Base-by-base conservation (phyloP, 495 filamentous ascomycete genomes). In the Annulohypoxylon bovei region DNA sequence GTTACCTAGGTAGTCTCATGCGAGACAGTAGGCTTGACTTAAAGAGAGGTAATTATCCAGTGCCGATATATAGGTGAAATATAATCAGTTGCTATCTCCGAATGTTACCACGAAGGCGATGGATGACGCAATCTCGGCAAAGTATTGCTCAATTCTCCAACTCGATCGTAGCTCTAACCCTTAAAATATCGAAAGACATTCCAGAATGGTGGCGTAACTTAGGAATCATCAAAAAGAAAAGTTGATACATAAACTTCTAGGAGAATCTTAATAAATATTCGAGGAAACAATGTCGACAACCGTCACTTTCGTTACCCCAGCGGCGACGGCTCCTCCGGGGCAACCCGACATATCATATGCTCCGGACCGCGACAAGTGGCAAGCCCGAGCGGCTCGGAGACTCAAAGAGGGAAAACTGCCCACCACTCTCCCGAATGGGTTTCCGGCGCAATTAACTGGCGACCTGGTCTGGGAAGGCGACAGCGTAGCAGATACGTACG, bases 401-500 rank as follows among this genome's bases (percentile, higher is more conserved):
- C 72, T 71, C 8, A 64, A 68, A 57, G 79, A 81, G 22, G 81
- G 79, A 35, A 80, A 69, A 5, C 64, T 87, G 5, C 74, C 78
- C 3, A 79, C 69, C n/a, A 77, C 71, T 0, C 63, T 89, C 1
- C 88, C 88, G 0, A 67, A 71, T 1, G 85, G 83, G 0, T 90
- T 86, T 62, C 88, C 88, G 11, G 27, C 73, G 23, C 44, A 84
- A 35, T 61, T 90, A 11, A 71, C 70, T 0, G 85, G 83, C 0
- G 74, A 82, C 1, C 76, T 90, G 1, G 87, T 88, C 0, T 91
- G 88, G 88, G 86, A 88, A 53, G 86, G 86, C 0, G 76, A 82
- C 44, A 82, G 81, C 25, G 69, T 89, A 11, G 79, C 76, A 27
- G 79, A 85, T 9, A 75, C 73, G 0, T 82, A 81, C 63, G 78